These are phyloP conservation scores for Neurospora sp. DNA, from an alignment of 495 filamentous ascomycete species.

Conservation along the genomic window DNA sequence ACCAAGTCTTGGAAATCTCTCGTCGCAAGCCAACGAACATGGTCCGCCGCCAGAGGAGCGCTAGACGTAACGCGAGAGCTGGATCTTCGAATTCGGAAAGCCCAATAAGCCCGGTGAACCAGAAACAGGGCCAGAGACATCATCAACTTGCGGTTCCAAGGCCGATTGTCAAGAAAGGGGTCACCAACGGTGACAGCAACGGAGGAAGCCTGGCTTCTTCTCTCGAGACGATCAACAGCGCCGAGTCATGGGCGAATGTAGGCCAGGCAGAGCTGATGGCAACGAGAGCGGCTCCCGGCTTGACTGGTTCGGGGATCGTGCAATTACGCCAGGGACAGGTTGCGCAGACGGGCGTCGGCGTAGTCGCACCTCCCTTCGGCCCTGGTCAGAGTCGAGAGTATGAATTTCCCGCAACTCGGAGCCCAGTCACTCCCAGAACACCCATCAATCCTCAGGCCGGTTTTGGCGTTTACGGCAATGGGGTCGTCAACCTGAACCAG, in stretches of 20 bases:
- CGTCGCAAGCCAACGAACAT: background rate
- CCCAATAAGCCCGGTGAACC: background rate
- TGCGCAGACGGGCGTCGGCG: background rate
- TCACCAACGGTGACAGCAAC: background rate
- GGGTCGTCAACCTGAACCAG: background rate
- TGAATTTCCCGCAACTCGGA: background rate
- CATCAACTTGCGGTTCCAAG: background rate
- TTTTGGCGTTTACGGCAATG: background rate
- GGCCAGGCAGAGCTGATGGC: background rate
- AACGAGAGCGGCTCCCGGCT: background rate
- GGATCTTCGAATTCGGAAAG: background rate
- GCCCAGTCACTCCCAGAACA: background rate
- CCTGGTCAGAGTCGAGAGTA: background rate
- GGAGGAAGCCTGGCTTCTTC: slow-evolving; percentile 6
- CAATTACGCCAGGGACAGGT: background rate
- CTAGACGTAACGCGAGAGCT: background rate
- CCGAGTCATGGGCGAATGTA: slow-evolving; percentile 2
- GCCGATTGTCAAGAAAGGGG: background rate
- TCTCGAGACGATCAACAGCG: slow-evolving; percentile 3
- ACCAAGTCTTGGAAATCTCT: background rate
- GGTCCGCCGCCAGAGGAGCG: background rate
- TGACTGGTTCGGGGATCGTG: background rate
- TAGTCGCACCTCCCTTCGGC: background rate
- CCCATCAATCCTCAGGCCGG: background rate
- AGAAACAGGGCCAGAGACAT: background rate